phyloP scores from a whole-genome alignment of 768 basidiomycete species.

The Leucogyrophana mollusca region DNA sequence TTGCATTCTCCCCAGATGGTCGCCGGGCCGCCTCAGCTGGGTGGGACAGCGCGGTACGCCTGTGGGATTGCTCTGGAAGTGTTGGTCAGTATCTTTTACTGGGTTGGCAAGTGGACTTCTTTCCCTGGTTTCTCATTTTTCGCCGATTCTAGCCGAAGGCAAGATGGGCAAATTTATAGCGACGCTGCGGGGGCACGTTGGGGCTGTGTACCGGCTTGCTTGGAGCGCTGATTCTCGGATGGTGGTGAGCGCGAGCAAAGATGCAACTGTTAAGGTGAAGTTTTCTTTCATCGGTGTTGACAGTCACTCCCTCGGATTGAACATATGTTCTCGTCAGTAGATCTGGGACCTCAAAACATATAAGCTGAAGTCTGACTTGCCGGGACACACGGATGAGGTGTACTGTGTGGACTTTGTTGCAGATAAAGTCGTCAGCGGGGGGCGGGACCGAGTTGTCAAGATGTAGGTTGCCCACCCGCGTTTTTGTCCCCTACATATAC shows the following conservation, averaged over 20 bases:
- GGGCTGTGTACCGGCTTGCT: constrained; percentile 88
- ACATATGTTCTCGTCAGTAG: constrained; percentile 25
- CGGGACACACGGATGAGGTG: constrained; percentile 96
- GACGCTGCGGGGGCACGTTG: constrained; percentile 89
- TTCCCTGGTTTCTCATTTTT: background rate
- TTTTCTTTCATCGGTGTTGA: background rate
- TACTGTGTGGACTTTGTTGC: constrained; percentile 99
- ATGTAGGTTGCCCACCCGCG: constrained; percentile 86
- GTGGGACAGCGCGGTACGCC: constrained; percentile 86
- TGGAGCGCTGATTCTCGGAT: constrained; percentile 95
- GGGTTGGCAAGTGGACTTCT: background rate
- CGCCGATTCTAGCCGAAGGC: constrained; percentile 30
- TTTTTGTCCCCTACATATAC: too few relatives aligned
- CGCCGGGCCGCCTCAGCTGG: constrained; percentile 88
- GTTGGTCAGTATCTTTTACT: constrained; percentile 33
- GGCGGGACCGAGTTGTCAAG: constrained; percentile 86
- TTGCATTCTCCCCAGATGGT: constrained; percentile 93
- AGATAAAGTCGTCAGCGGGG: constrained; percentile 99
- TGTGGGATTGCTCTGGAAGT: constrained; percentile 77
- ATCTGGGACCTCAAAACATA: constrained; percentile 97
- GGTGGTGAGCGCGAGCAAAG: constrained; percentile 93
- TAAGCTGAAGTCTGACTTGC: constrained; percentile 91
- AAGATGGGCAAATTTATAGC: constrained; percentile 84
- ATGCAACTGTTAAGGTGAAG: constrained; percentile 89
- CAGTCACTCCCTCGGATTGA: background rate